Evolutionary conservation across 1,284 basidiomycete genomes (phyloP), one percentile per base, ranked within the genome.

Genomic region (Boletus subluridellus): DNA sequence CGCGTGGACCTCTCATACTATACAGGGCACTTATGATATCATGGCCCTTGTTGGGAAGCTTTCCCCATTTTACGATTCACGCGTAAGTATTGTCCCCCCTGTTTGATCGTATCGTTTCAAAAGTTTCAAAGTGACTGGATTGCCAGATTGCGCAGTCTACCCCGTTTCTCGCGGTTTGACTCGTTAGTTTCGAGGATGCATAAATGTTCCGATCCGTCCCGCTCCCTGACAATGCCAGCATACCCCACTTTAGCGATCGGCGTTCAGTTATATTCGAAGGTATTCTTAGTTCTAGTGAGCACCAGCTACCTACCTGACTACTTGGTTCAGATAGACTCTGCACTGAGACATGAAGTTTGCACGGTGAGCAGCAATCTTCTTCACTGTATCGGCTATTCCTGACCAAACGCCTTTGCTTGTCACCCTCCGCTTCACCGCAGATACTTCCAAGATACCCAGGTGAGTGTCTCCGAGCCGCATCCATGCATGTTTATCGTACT

Each of bases 371-470:
- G 30, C 39, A 28, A 3, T 50, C 12, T 39, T 49, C 34, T 53
- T 49, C 44, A 45, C 38, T 37, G 54, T 12, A n/a, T 45, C 10
- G 35, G 35, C 15, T 17, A 41, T 54, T 37, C 24, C 45, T 67
- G 26, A 72, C 37, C n/a, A n/a, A 42, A n/a, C 0, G 3, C 46
- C 4, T 24, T 24, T 28, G 4, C 34, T 50, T 46, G 10, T 47
- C 41, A 15, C 54, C 32, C 39, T 24, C 15, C 24, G 8, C 21
- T 58, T 50, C 30, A 15, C 21, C 45, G 14, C 37, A 82, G 89
- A 68, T 87, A 90, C 69, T 75, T 91, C 4, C 77, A 85, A 63
- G 86, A 90, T 65, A 85, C 84, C 3, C 86, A 88, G 78, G 89
- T 85, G 60, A 32, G 74, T 66, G 24, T 42, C 30, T 42, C 7